Conservation (phyloP, 805 yeast genomes). For the Kuraishia borneana region DNA sequence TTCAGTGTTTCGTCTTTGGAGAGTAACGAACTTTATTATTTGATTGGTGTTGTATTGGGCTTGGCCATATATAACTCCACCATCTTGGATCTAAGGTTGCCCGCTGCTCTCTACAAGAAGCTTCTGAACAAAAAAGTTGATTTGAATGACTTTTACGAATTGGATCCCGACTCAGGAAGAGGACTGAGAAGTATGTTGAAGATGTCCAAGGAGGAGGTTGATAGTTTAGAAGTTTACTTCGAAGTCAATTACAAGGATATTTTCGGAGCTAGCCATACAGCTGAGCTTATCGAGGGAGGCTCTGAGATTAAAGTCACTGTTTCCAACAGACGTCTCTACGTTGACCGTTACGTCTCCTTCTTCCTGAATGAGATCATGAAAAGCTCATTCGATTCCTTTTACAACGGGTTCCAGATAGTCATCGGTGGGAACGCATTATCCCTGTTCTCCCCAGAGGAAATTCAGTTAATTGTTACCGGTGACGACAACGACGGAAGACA, state of each 20-base stretch:
- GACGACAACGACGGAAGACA: conserved; percentile 36
- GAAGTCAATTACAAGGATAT: conserved; percentile 47
- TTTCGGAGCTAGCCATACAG: conserved; percentile 29
- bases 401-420: conserved; percentile 62
- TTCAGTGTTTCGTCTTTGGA: conserved; percentile 42
- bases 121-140: conserved; percentile 43
- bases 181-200: conserved; percentile 37
- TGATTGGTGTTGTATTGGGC: conserved; percentile 82
- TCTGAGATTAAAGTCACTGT: conserved; percentile 38
- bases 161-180: conserved; percentile 58
- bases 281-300: conserved; percentile 53
- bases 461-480: conserved; percentile 72
- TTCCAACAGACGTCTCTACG: conserved; percentile 49
- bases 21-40: conserved; percentile 46
- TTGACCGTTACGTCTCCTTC: conserved; percentile 50
- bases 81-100: conserved; percentile 71
- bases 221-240: conserved; percentile 40
- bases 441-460: conserved; percentile 70
- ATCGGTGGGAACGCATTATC: conserved; percentile 76
- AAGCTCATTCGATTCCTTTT: conserved; percentile 45
- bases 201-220: conserved; percentile 28
- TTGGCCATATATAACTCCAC: conserved; percentile 87
- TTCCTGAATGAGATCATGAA: conserved; percentile 45
- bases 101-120: conserved; percentile 67
- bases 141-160: conserved; percentile 52